These are phyloP conservation scores for Gaertneriomyces sp. DNA, from an alignment of 192 early-diverging fungal species.

Conservation along the genomic window DNA sequence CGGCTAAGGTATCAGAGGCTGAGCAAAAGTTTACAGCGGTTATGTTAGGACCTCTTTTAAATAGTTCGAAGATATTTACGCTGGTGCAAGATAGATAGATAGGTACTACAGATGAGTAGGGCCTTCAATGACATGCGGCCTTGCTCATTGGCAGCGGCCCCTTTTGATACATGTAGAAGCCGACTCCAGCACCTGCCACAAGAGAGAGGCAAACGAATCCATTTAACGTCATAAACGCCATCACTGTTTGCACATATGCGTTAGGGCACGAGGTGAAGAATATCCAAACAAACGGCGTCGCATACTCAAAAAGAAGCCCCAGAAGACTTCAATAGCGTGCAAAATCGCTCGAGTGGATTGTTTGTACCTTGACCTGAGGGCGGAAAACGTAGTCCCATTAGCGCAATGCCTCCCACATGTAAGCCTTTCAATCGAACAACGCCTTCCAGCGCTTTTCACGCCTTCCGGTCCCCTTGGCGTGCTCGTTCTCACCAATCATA, in stretches of 20 bases:
- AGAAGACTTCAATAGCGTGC: neutral
- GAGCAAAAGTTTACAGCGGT: neutral
- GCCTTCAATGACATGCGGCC: neutral
- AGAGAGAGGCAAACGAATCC: conserved; percentile 7
- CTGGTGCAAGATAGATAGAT: no score
- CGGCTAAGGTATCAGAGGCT: conserved; percentile 22
- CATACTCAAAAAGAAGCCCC: conserved; percentile 6
- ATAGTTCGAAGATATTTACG: no score
- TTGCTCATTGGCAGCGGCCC: neutral
- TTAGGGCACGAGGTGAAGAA: neutral
- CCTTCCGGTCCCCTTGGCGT: neutral
- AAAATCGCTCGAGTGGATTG: neutral
- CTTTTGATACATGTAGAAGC: neutral
- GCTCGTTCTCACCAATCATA: neutral
- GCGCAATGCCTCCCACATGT: neutral
- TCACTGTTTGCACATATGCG: neutral
- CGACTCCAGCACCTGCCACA: neutral
- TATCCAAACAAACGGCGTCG: neutral
- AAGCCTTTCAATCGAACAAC: neutral
- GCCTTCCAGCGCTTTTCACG: neutral
- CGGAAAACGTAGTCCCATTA: neutral
- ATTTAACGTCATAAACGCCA: conserved; percentile 7
- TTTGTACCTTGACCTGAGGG: neutral
- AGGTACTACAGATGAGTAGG: no score
- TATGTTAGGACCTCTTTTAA: neutral